Evolutionary conservation across 78 protist species (phyloP).

Genomic region (Dictyostelium discoideum): DNA sequence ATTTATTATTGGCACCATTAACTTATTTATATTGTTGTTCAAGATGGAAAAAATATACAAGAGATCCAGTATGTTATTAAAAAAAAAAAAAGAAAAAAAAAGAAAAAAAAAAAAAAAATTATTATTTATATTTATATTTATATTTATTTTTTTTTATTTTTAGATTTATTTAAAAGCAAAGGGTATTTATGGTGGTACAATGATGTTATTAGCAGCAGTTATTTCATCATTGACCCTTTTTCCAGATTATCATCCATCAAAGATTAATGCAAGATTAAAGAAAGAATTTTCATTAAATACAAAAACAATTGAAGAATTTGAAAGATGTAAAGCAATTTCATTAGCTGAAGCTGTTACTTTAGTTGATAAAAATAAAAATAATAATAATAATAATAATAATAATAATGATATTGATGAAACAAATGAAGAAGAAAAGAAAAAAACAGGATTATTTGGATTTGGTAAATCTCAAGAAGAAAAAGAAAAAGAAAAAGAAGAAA

Average conservation of each 20-base stretch:
- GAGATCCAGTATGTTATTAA: slow-evolving; percentile 37
- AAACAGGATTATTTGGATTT: not conserved
- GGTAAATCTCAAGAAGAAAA: not conserved
- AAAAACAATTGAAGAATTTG: slow-evolving; percentile 6
- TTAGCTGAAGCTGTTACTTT: not conserved
- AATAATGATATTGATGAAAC: not conserved
- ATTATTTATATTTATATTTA: not conserved
- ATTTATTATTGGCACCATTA: slow-evolving; percentile 35
- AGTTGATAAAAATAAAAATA: not conserved
- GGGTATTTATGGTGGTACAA: slow-evolving; percentile 30
- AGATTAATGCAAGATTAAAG: slow-evolving; percentile 30
- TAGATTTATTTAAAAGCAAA: slow-evolving; percentile 36
- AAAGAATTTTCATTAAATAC: not conserved
- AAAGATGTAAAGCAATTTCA: not conserved
- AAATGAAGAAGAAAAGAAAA: not conserved
- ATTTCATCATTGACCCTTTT: slow-evolving; percentile 32
- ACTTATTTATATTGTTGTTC: slow-evolving; percentile 51
- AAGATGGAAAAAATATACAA: slow-evolving; percentile 55
- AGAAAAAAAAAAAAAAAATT: no score
- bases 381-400: not conserved
- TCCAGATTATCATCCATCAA: slow-evolving; percentile 43
- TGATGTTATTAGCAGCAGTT: slow-evolving; percentile 28
- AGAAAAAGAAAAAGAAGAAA: not conserved
- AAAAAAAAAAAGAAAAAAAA: not conserved
- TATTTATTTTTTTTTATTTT: not conserved